Conservation (phyloP, 2,329 filamentous ascomycete genomes). For the Mollisia scopiformis region DNA sequence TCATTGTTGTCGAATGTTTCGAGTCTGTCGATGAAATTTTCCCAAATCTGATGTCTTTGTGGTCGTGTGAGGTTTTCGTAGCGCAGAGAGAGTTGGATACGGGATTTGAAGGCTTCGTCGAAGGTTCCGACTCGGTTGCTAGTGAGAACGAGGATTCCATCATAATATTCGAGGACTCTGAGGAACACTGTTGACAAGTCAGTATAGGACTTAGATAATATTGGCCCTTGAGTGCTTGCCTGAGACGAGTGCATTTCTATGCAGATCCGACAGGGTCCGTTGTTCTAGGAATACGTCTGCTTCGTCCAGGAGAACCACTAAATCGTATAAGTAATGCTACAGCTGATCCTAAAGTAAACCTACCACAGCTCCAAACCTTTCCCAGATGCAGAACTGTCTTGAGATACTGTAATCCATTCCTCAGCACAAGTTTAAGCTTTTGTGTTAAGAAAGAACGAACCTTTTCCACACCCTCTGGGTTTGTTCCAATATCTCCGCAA, state of each 20-base stretch:
- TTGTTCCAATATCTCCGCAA: conserved; percentile 71
- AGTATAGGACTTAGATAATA: too few relatives aligned
- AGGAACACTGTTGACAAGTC: conserved; percentile 34
- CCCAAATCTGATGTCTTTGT: conserved; percentile 11
- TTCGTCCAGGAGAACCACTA: conserved; percentile 29
- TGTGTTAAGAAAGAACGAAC: too few relatives aligned
- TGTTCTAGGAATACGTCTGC: conserved; percentile 31
- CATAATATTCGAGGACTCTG: conserved; percentile 43
- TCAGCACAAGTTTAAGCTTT: too few relatives aligned
- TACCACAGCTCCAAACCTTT: conserved; percentile 19
- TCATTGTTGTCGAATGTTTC: conserved; percentile 1
- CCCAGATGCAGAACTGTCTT: conserved; percentile 22
- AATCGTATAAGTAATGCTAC: too few relatives aligned
- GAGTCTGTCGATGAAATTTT: conserved; percentile 17
- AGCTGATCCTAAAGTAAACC: too few relatives aligned
- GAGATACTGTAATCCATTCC: too few relatives aligned
- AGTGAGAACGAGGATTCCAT: conserved; percentile 46
- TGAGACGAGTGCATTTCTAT: conserved; percentile 23
- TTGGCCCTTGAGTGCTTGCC: too few relatives aligned
- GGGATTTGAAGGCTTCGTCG: conserved; percentile 41
- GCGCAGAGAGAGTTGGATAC: conserved; percentile 39
- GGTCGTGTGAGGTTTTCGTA: conserved; percentile 23
- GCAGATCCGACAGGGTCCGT: conserved; percentile 12
- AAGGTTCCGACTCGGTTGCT: conserved; percentile 42
- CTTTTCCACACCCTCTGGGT: conserved; percentile 65